These are phyloP conservation scores for Neopestalotiopsis clavispora DNA, from an alignment of 2,329 filamentous ascomycete genomes.

Conservation along the genomic window DNA sequence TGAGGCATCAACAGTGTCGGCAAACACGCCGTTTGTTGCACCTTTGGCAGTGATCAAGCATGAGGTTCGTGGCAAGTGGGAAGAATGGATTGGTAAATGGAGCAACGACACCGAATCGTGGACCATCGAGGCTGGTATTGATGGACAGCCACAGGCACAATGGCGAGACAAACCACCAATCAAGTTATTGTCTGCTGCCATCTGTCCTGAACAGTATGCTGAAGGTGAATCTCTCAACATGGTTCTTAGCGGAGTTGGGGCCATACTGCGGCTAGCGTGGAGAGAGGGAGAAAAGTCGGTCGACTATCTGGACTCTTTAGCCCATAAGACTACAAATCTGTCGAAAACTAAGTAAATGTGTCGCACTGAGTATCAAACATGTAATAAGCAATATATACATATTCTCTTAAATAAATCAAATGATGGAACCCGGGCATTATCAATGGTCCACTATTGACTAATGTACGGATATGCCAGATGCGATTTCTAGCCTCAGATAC, in stretches of 20 bases:
- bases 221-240: conserved; percentile 12
- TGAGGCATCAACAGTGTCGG: neutral
- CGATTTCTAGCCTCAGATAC: too few species aligned
- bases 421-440: too few species aligned
- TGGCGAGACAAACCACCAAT: conserved; percentile 4
- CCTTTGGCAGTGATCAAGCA: neutral
- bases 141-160: conserved; percentile 5
- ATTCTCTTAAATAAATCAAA: too few species aligned
- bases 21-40: neutral
- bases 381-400: too few species aligned
- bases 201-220: neutral
- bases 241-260: neutral
- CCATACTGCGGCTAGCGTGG: conserved; percentile 8
- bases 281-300: conserved; percentile 5
- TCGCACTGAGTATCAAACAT: too few species aligned
- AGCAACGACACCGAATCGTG: neutral
- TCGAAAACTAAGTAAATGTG: neutral
- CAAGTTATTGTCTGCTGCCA: conserved; percentile 6
- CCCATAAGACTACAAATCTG: neutral
- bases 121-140: conserved; percentile 9
- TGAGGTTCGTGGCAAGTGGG: conserved; percentile 7
- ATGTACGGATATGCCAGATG: too few species aligned
- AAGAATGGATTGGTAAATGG: conserved; percentile 9
- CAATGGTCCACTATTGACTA: too few species aligned
- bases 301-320: conserved; percentile 6